A percentile compares a stretch with the other conserved stretches of the same genome.
Evolutionary conservation across 2,329 filamentous ascomycete species (phyloP).

Genomic region (Ilyonectria mors-panacis): DNA sequence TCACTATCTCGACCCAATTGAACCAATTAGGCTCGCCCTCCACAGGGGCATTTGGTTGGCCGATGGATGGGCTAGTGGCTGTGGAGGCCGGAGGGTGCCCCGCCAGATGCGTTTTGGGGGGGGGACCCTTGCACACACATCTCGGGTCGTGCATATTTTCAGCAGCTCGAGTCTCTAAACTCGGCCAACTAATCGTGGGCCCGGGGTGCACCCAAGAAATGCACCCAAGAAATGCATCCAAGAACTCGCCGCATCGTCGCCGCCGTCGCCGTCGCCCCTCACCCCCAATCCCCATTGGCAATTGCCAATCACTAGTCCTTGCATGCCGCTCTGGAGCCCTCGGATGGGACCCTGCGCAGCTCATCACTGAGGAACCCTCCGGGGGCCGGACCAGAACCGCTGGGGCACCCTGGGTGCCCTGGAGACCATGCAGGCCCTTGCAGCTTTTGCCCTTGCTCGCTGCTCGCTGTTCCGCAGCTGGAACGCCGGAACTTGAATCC

Average conservation of each 20-base stretch:
- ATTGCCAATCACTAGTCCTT: conserved; percentile 1
- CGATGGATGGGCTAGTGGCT: conserved; percentile 37
- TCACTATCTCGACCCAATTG: conserved; percentile 29
- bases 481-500: conserved; percentile 13
- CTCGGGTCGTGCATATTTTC: conserved; percentile 22
- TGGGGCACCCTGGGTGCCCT: neutral
- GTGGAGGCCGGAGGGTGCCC: conserved; percentile 18
- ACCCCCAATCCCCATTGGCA: neutral
- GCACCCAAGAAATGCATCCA: neutral
- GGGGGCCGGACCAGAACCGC: conserved; percentile 10
- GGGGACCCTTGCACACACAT: conserved; percentile 3
- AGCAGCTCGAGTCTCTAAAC: conserved; percentile 15
- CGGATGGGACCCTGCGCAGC: conserved; percentile 8
- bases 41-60: conserved; percentile 31
- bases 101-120: conserved; percentile 20
- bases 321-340: conserved; percentile 12
- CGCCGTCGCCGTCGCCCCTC: neutral
- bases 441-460: conserved; percentile 8
- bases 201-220: neutral
- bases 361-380: conserved; percentile 9
- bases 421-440: neutral
- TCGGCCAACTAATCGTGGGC: neutral
- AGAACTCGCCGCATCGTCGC: neutral
- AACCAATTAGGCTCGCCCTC: conserved; percentile 19
- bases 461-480: conserved; percentile 12